Evolutionary conservation across 75 land plant species (phyloP).

Genomic region (Sequoia sempervirens): DNA sequence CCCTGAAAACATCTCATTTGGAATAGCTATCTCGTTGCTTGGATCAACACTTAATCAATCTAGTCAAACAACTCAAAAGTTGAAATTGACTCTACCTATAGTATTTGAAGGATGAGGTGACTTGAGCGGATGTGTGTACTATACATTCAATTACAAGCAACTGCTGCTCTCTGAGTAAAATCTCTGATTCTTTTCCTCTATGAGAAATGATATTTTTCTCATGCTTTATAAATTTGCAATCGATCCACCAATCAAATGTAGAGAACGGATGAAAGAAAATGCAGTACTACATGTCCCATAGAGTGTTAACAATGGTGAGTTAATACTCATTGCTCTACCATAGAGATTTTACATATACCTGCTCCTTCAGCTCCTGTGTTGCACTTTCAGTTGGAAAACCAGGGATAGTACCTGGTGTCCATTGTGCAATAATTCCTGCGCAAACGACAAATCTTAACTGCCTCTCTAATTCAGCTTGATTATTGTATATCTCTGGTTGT

Average conservation of each 20-base stretch:
- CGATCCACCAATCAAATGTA: not conserved
- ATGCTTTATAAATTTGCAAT: not conserved
- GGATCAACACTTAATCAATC: not conserved
- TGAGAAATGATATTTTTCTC: not conserved
- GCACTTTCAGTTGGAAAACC: slow-evolving; percentile 98
- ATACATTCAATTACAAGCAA: not conserved
- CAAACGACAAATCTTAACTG: slow-evolving; percentile 83
- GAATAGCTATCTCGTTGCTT: not conserved
- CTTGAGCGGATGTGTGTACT: not conserved
- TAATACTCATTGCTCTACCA: slow-evolving; percentile 27
- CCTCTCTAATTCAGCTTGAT: slow-evolving; percentile 66
- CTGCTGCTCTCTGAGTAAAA: not conserved
- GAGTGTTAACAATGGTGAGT: not conserved
- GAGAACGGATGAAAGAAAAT: not conserved
- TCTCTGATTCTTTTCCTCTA: not conserved
- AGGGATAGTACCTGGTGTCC: slow-evolving; percentile 87
- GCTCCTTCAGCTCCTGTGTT: slow-evolving; percentile 89
- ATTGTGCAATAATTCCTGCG: slow-evolving; percentile 95
- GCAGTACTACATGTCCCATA: not conserved
- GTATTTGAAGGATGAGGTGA: not conserved
- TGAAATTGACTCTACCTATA: not conserved
- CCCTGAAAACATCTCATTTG: not conserved
- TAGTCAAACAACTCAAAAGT: not conserved
- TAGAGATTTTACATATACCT: slow-evolving; percentile 79
- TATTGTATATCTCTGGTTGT: slow-evolving; percentile 68